phyloP scores from a whole-genome alignment of 2,329 filamentous ascomycete species.

The Beauveria caledonica region DNA sequence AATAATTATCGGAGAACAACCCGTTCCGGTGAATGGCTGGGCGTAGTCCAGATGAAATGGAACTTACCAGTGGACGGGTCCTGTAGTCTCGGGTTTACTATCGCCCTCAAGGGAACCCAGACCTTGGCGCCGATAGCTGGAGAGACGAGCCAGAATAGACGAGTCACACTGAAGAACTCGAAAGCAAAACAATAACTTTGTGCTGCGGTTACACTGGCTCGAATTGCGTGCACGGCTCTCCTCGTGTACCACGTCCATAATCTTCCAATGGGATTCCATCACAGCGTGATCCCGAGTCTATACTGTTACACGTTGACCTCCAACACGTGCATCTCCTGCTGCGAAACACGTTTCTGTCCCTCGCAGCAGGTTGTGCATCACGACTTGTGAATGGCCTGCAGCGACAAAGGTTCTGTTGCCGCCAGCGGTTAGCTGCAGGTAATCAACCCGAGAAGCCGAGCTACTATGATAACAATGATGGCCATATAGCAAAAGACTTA shows the following conservation, averaged over 20 bases:
- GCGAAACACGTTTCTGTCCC: neutral
- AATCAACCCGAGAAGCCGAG: neutral
- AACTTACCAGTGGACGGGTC: neutral
- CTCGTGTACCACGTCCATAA: neutral
- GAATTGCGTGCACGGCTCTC: neutral
- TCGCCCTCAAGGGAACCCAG: neutral
- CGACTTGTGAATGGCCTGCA: neutral
- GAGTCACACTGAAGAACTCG: neutral
- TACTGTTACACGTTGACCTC: neutral
- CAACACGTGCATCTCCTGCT: neutral
- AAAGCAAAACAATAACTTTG: neutral
- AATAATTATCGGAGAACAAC: neutral
- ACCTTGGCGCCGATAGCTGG: neutral
- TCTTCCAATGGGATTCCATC: neutral
- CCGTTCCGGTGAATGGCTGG: neutral
- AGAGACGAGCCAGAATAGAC: neutral
- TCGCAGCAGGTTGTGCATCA: neutral
- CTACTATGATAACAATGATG: too few relatives aligned
- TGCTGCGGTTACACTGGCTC: neutral
- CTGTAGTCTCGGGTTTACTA: neutral
- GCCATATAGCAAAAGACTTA: too few relatives aligned
- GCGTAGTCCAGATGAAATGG: neutral
- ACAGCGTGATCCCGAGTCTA: neutral
- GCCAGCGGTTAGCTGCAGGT: neutral
- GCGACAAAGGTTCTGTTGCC: neutral